Conservation (phyloP, 2,329 filamentous ascomycete genomes). For the Calonectria naviculata region DNA sequence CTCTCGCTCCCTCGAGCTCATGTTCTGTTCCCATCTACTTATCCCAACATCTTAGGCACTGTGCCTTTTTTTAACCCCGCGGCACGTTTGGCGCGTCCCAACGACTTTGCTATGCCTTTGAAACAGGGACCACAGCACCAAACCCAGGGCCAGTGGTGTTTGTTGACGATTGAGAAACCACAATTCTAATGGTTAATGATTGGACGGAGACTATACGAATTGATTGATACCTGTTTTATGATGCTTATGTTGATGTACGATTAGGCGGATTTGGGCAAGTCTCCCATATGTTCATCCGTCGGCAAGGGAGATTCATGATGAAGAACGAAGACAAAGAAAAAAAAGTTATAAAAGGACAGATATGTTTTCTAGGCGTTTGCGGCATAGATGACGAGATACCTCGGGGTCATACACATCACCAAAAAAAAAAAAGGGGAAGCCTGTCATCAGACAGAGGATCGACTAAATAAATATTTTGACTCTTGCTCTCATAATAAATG, state of each 20-base stretch:
- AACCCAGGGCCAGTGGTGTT: not conserved
- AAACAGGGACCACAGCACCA: conserved; percentile 1
- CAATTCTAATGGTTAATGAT: conserved; percentile 44
- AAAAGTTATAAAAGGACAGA: conserved; percentile 14
- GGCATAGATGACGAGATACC: conserved; percentile 39
- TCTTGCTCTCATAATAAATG: not conserved
- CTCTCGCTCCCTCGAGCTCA: conserved; percentile 62
- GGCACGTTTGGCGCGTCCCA: conserved; percentile 6
- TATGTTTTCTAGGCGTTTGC: conserved; percentile 34
- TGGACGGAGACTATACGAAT: conserved; percentile 35
- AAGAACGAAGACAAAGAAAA: conserved; percentile 17
- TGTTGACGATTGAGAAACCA: conserved; percentile 9
- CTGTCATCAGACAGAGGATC: not conserved
- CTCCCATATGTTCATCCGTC: not conserved
- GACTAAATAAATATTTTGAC: not conserved
- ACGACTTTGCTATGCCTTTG: conserved; percentile 8
- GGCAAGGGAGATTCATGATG: conserved; percentile 3
- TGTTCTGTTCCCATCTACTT: conserved; percentile 61
- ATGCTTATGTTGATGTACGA: conserved; percentile 32
- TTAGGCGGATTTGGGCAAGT: conserved; percentile 14
- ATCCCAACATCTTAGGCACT: conserved; percentile 46
- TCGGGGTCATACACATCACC: conserved; percentile 21
- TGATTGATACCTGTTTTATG: conserved; percentile 41
- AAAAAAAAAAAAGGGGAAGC: not conserved
- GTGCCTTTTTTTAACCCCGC: not conserved